Base-by-base conservation (phyloP, 768 basidiomycete genomes). In the Gyrodon lividus region DNA sequence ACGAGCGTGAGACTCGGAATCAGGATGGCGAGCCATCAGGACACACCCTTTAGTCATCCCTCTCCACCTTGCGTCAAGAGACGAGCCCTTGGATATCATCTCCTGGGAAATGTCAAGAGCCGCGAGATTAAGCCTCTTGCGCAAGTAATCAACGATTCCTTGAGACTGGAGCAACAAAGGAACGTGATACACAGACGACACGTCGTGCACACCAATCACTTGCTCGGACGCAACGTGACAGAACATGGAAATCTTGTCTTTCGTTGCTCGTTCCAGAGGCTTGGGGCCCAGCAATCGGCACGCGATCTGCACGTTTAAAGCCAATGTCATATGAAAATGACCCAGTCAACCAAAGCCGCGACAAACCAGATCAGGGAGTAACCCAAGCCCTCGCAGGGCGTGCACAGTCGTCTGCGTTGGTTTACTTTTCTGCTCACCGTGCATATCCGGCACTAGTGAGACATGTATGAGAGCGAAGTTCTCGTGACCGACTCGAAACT, bases 401-500 rank as follows among this genome's bases (percentile, higher is more conserved):
- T 96, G 89, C 10, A 98, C 90, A 16, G 93, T 96, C 14, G 95
- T 96, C 69, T 99, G 96, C 0, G 96, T 99, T 1, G 96, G 96
- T 67, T 99, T 99, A 7, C 96, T 99, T 73, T 99, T 99, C 66
- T 98, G 96, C 69, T 99, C 96, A 50, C 96, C 96, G 48, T 97
- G 93, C 79, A 99, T 92, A 63, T 97, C 92, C 16, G 96, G 96
- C n/a, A 99, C 93, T 26, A 99, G 84, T 6, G 92, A 95, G 43
- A 99, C 96, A 59, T 98, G 95, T 53, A 98, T 86, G 48, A 98
- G 83, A 0, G 96, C 95, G 67, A 98, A 98, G 72, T 98, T 98
- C 52, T 93, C 91, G 66, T 89, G 82, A 16, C 96, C 95, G 19
- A 98, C 95, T 50, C 96, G 87, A 77, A 98, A 98, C 66, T 99